phyloP scores from a whole-genome alignment of 805 yeast genomes.

The Komagataella phaffii region DNA sequence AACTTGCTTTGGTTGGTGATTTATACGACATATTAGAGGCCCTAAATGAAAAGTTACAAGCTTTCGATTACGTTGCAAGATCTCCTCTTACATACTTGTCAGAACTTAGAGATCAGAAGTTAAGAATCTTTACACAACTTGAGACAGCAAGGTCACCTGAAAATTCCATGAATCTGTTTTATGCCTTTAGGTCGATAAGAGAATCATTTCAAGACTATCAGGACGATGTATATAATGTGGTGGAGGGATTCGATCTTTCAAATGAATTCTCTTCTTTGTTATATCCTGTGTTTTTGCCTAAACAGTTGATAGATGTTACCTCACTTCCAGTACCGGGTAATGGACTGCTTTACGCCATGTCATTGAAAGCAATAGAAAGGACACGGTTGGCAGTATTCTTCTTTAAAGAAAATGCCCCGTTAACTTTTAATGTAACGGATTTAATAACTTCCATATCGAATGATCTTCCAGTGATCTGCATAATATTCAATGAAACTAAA shows the following conservation, averaged over 20 bases:
- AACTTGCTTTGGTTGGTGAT: conserved; percentile 24
- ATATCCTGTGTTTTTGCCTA: conserved; percentile 38
- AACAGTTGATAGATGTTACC: conserved; percentile 54
- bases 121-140: too few species aligned
- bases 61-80: neutral
- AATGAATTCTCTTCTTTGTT: conserved; percentile 60
- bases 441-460: conserved; percentile 54
- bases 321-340: conserved; percentile 73
- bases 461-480: conserved; percentile 36
- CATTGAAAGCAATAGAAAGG: conserved; percentile 31
- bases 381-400: conserved; percentile 35
- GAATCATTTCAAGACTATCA: neutral
- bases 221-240: neutral
- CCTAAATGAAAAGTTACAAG: neutral
- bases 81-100: neutral
- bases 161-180: neutral
- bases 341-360: conserved; percentile 58
- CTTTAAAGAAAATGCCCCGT: conserved; percentile 67
- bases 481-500: conserved; percentile 53
- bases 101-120: neutral
- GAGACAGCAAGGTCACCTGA: neutral
- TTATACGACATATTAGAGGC: neutral
- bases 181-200: neutral
- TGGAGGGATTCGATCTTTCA: neutral
- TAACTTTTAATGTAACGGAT: conserved; percentile 64